Percentiles rank a stretch among this genome's conserved stretches.
phyloP scores from a whole-genome alignment of 306 rosid species.

The Leucaena leucocephala region DNA sequence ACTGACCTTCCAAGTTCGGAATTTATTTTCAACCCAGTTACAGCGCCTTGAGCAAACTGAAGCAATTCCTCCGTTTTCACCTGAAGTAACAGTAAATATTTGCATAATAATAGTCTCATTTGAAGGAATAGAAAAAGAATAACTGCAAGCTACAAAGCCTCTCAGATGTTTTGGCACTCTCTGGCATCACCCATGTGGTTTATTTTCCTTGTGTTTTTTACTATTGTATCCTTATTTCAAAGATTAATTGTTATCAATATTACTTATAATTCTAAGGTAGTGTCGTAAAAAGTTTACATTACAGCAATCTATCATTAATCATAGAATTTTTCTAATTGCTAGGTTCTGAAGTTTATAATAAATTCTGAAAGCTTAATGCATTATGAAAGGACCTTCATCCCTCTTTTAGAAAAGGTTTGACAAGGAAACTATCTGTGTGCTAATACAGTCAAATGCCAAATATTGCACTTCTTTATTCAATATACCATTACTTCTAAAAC shows the following conservation, averaged over 20 bases:
- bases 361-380: background rate
- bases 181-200: background rate
- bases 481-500: background rate
- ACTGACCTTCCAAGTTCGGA: conserved; percentile 78
- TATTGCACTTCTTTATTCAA: background rate
- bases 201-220: background rate
- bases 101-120: background rate
- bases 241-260: background rate
- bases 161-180: background rate
- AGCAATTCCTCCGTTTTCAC: conserved; percentile 97
- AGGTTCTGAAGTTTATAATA: conserved; percentile 5
- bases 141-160: background rate
- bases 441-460: conserved; percentile 1
- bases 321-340: background rate
- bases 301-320: background rate
- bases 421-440: background rate
- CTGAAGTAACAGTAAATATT: conserved; percentile 48
- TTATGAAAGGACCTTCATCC: background rate
- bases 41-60: conserved; percentile 97
- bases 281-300: background rate
- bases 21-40: conserved; percentile 84
- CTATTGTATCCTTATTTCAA: conserved; percentile 3
- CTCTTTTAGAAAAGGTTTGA: background rate
- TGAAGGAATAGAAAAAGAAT: conserved; percentile 19
- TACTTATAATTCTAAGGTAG: background rate